These are phyloP conservation scores for Coniella lustricola DNA, from an alignment of 2,329 filamentous ascomycete genomes.

Conservation along the genomic window DNA sequence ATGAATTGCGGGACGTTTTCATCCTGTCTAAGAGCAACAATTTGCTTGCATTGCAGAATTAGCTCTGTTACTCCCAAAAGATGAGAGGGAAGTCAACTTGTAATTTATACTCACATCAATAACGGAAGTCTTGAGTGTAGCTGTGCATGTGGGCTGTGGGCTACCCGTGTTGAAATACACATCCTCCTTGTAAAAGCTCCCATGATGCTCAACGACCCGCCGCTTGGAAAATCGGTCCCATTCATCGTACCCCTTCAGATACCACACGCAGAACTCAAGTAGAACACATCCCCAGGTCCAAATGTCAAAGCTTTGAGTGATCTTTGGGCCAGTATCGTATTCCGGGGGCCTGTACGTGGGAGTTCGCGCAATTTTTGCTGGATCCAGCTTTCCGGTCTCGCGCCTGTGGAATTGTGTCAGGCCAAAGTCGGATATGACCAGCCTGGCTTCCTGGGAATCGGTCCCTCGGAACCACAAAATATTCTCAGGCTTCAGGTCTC, in stretches of 20 bases:
- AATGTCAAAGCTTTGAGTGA: constrained; percentile 8
- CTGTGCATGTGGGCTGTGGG: not conserved
- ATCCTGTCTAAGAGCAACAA: not conserved
- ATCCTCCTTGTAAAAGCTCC: not conserved
- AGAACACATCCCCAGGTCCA: constrained; percentile 4
- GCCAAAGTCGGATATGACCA: constrained; percentile 15
- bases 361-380: not conserved
- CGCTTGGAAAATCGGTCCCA: constrained; percentile 1
- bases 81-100: no score
- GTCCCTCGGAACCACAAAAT: constrained; percentile 11
- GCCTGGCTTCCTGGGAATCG: not conserved
- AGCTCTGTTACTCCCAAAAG: no score
- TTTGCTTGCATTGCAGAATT: not conserved
- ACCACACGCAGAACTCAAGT: constrained; percentile 8
- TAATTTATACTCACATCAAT: not conserved
- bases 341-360: constrained; percentile 6
- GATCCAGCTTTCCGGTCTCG: not conserved
- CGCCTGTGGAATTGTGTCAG: constrained; percentile 9
- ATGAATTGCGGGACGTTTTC: not conserved
- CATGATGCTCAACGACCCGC: not conserved
- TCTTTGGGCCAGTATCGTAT: not conserved
- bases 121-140: not conserved
- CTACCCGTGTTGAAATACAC: constrained; percentile 1
- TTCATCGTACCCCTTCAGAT: not conserved
- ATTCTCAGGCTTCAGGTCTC: constrained; percentile 16